Conservation (phyloP, 2,329 filamentous ascomycete species). For the Cercospora zeina region DNA sequence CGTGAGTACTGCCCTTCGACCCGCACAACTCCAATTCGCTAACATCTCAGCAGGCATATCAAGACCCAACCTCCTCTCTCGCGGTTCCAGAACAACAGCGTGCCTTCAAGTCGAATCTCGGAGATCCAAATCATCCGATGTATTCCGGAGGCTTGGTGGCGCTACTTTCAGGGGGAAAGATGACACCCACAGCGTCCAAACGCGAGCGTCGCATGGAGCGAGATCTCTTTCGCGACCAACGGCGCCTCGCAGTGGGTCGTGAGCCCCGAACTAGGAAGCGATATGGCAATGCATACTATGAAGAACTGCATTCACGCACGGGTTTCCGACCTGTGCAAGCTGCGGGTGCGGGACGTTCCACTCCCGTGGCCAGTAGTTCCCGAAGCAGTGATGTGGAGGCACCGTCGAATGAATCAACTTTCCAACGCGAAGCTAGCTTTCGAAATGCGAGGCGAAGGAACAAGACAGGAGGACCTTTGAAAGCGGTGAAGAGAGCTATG, state of each 20-base stretch:
- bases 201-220: conserved; percentile 20
- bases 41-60: conserved; percentile 26
- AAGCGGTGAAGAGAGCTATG: conserved; percentile 31
- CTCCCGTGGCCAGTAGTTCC: background rate
- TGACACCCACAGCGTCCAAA: conserved; percentile 33
- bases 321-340: background rate
- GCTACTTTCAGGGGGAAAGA: conserved; percentile 50
- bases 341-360: background rate
- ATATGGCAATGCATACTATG: conserved; percentile 21
- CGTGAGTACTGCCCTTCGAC: conserved; percentile 33
- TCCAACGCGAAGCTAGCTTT: background rate
- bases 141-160: conserved; percentile 52
- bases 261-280: conserved; percentile 13
- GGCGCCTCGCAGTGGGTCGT: conserved; percentile 19
- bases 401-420: background rate
- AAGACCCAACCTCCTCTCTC: conserved; percentile 48
- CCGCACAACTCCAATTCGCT: conserved; percentile 37
- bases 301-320: conserved; percentile 16
- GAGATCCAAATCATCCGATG: conserved; percentile 55
- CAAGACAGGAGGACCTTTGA: conserved; percentile 48
- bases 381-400: background rate
- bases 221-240: conserved; percentile 13
- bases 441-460: conserved; percentile 8
- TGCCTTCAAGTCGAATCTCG: conserved; percentile 51
- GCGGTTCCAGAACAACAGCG: conserved; percentile 38